phyloP scores from a whole-genome alignment of 345 rosid genomes.

The Arabis alpina region DNA sequence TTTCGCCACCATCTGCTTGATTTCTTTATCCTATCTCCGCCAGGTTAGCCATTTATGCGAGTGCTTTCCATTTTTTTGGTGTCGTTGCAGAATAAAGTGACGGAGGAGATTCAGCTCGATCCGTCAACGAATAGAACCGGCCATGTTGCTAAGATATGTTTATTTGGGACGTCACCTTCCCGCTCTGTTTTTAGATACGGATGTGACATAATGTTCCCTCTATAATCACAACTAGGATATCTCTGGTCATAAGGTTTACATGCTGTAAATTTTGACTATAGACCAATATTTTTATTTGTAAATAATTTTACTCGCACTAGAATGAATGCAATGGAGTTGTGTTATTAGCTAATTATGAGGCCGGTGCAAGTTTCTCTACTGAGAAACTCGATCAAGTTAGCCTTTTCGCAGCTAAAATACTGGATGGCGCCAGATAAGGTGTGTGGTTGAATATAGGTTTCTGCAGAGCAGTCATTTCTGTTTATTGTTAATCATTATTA shows the following conservation, averaged over 20 bases:
- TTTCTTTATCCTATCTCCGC: slow-evolving; percentile 62
- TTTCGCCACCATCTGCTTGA: slow-evolving; percentile 80
- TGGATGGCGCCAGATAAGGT: slow-evolving; percentile 94
- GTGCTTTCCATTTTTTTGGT: neutral
- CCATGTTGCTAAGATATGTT: slow-evolving; percentile 38
- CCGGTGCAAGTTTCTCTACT: slow-evolving; percentile 63
- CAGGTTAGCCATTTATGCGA: slow-evolving; percentile 50
- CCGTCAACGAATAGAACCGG: slow-evolving; percentile 74
- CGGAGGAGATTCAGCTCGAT: slow-evolving; percentile 76
- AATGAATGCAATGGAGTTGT: too few relatives aligned
- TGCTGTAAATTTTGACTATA: neutral
- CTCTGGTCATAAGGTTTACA: neutral
- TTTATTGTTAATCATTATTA: neutral
- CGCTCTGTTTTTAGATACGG: too few relatives aligned
- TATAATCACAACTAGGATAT: neutral
- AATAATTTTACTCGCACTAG: neutral
- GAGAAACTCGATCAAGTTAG: slow-evolving; percentile 60
- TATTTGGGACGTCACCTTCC: too few relatives aligned
- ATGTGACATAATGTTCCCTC: neutral
- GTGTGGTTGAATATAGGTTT: neutral
- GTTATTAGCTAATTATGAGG: neutral
- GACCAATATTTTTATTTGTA: neutral
- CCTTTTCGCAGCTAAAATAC: slow-evolving; percentile 65
- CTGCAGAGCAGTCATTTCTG: slow-evolving; percentile 6
- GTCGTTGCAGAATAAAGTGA: slow-evolving; percentile 60